Percentiles rank a stretch among this genome's conserved stretches.
Conservation (phyloP, 768 basidiomycete species). For the Suillus alpinus region DNA sequence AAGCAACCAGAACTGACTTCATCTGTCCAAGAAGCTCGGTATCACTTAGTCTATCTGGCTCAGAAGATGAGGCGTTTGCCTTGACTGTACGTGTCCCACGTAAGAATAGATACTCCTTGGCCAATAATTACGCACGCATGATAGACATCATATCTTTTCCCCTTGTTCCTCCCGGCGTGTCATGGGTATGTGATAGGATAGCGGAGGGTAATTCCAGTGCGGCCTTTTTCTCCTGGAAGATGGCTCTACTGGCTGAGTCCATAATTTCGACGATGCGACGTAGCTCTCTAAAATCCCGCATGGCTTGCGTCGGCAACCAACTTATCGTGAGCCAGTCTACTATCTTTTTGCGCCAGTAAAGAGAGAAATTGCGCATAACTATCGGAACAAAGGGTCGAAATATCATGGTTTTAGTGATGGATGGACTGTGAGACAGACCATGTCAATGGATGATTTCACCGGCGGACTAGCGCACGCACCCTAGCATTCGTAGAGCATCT, state of each 20-base stretch:
- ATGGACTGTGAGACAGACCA: neutral
- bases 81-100: slow-evolving; percentile 14
- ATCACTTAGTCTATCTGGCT: slow-evolving; percentile 20
- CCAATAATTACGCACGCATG: slow-evolving; percentile 20
- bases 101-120: neutral
- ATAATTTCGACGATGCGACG: slow-evolving; percentile 15
- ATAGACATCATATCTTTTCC: slow-evolving; percentile 28
- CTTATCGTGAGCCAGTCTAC: slow-evolving; percentile 19
- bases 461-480: slow-evolving; percentile 13
- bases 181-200: neutral
- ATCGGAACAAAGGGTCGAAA: slow-evolving; percentile 18
- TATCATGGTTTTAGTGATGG: neutral
- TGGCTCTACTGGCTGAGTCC: slow-evolving; percentile 11
- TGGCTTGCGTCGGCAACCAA: neutral
- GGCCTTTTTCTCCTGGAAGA: slow-evolving; percentile 19
- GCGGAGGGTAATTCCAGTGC: slow-evolving; percentile 9
- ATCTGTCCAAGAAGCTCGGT: slow-evolving; percentile 28
- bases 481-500: slow-evolving; percentile 16
- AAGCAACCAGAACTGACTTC: slow-evolving; percentile 14
- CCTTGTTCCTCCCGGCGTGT: neutral
- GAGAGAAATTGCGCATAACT: slow-evolving; percentile 13
- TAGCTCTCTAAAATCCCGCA: slow-evolving; percentile 1
- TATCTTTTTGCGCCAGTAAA: slow-evolving; percentile 13
- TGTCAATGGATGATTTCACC: neutral
- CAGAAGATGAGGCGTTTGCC: slow-evolving; percentile 19